A percentile compares a stretch with the other conserved stretches of the same genome.
phyloP scores from a whole-genome alignment of 2,329 filamentous ascomycete species.

The Beauveria asiatica region DNA sequence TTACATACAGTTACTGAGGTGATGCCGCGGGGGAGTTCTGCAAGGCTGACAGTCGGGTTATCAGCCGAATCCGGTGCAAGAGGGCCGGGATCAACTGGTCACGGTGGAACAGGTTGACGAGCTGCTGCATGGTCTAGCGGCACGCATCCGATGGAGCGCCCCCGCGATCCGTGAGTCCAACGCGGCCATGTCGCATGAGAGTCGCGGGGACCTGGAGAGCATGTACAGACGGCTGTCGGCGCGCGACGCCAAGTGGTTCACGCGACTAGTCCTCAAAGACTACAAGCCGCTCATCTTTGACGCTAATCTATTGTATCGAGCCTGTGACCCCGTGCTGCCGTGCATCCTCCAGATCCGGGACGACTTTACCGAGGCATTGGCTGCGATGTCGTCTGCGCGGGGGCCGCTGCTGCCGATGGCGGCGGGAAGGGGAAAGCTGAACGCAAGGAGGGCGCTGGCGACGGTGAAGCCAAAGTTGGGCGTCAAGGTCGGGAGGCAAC shows the following conservation, averaged over 20 bases:
- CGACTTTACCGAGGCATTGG: constrained; percentile 53
- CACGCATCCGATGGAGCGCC: constrained; percentile 62
- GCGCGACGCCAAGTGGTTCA: constrained; percentile 78
- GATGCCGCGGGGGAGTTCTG: background rate
- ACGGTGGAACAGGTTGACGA: constrained; percentile 66
- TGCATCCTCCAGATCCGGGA: constrained; percentile 62
- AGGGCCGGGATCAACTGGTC: constrained; percentile 31
- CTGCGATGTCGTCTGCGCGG: constrained; percentile 35
- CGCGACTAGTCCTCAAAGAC: constrained; percentile 69
- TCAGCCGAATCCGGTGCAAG: constrained; percentile 37
- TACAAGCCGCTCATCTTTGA: constrained; percentile 61
- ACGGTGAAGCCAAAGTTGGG: constrained; percentile 46
- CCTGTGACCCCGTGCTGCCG: constrained; percentile 62
- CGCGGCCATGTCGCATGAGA: constrained; percentile 18
- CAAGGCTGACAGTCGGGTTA: background rate
- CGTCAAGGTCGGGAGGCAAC: constrained; percentile 55
- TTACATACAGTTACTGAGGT: too few relatives aligned
- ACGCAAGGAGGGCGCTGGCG: constrained; percentile 18
- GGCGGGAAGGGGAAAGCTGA: background rate
- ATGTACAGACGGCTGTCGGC: constrained; percentile 55
- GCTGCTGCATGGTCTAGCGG: constrained; percentile 57
- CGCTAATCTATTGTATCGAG: constrained; percentile 41
- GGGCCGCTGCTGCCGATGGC: constrained; percentile 14
- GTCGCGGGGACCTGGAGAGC: constrained; percentile 38
- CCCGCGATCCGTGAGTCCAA: constrained; percentile 42